Evolutionary conservation across 2,329 filamentous ascomycete species (phyloP).

Genomic region (Uncinocarpus reesii): DNA sequence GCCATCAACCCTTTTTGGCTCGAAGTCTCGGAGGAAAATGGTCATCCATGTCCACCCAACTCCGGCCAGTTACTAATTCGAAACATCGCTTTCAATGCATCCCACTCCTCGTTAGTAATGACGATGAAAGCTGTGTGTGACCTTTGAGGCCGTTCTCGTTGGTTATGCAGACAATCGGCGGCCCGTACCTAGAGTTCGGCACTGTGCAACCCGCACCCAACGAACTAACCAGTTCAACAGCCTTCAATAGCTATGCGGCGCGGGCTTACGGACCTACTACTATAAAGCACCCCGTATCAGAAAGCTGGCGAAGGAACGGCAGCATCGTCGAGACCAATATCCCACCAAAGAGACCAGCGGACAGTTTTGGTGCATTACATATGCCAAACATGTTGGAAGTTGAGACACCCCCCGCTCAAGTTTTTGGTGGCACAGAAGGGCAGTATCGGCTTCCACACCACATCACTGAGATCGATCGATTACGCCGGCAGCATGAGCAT

Average conservation of each 20-base stretch:
- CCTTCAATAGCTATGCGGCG: too few relatives aligned
- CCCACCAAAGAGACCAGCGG: neutral
- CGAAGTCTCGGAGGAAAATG: neutral
- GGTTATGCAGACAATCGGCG: too few relatives aligned
- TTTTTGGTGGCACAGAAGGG: neutral
- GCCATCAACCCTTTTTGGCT: neutral
- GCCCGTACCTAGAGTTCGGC: too few relatives aligned
- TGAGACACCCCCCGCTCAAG: neutral
- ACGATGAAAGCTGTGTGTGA: neutral
- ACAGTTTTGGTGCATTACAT: neutral
- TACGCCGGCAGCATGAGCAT: constrained; percentile 8
- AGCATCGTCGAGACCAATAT: neutral
- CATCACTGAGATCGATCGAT: constrained; percentile 5
- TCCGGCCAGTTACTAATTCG: neutral
- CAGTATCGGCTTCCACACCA: constrained; percentile 3
- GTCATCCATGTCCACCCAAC: neutral
- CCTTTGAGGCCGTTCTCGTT: neutral
- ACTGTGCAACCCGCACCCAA: too few relatives aligned
- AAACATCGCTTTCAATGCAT: neutral
- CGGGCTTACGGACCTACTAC: too few relatives aligned
- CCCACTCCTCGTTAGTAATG: neutral
- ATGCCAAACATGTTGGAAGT: neutral
- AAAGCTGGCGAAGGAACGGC: neutral
- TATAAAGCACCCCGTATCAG: neutral
- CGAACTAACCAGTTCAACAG: too few relatives aligned